These are phyloP conservation scores for Noccaea caerulescens DNA, from an alignment of 345 rosid species.

Conservation along the genomic window DNA sequence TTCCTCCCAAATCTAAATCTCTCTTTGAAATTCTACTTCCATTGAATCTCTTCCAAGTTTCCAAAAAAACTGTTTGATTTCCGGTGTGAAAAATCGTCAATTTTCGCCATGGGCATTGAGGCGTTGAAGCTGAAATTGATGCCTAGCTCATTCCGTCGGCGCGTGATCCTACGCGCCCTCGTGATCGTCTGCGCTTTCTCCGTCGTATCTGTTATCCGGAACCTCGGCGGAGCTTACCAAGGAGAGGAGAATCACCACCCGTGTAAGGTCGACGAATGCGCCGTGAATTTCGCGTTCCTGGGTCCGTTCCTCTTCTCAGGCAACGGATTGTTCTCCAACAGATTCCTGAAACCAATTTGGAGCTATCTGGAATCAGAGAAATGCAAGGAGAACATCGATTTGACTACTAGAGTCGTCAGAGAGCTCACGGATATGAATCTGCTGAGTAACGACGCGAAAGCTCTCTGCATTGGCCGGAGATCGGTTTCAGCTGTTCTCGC, in stretches of 20 bases:
- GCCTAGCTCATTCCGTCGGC: constrained; percentile 59
- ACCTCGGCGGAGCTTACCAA: constrained; percentile 47
- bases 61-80: background rate
- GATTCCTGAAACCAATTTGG: constrained; percentile 55
- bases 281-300: constrained; percentile 41
- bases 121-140: constrained; percentile 50
- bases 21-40: constrained; percentile 38
- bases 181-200: constrained; percentile 59
- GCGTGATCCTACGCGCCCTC: constrained; percentile 64
- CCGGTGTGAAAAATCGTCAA: background rate
- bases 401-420: constrained; percentile 54
- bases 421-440: constrained; percentile 62
- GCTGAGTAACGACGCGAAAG: constrained; percentile 51
- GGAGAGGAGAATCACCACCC: constrained; percentile 46
- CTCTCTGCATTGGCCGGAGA: constrained; percentile 81
- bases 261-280: constrained; percentile 49
- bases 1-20: constrained; percentile 27
- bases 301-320: constrained; percentile 45
- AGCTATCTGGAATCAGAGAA: constrained; percentile 48
- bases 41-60: background rate
- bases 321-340: constrained; percentile 37
- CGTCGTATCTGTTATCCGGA: constrained; percentile 58
- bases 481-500: constrained; percentile 61
- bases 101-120: constrained; percentile 57
- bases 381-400: constrained; percentile 54